Conservation (phyloP, 2,329 filamentous ascomycete species). For the Aspergillus unguis region DNA sequence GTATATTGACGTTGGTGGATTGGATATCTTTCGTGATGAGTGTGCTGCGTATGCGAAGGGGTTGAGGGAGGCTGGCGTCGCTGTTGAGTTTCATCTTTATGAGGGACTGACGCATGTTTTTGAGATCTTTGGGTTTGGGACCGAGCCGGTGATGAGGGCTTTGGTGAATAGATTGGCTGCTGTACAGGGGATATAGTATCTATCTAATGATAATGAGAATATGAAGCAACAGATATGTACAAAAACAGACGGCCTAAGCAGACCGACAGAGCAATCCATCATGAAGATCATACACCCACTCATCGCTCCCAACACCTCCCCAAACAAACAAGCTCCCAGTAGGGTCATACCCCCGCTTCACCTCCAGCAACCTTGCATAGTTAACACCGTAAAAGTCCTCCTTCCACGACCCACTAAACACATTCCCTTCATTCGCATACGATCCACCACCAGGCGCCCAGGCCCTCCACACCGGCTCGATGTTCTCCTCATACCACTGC, state of each 20-base stretch:
- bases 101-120: slow-evolving; percentile 3
- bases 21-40: slow-evolving; percentile 10
- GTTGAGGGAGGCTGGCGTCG: neutral
- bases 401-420: slow-evolving; percentile 17
- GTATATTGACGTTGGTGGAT: slow-evolving; percentile 10
- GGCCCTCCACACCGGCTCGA: slow-evolving; percentile 22
- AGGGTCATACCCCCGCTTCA: slow-evolving; percentile 31
- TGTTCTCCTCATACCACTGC: slow-evolving; percentile 14
- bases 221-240: too few relatives aligned
- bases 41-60: neutral
- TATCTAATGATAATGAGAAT: neutral
- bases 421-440: slow-evolving; percentile 26
- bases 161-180: neutral
- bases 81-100: slow-evolving; percentile 10
- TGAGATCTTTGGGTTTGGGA: neutral
- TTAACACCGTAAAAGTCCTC: slow-evolving; percentile 26
- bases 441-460: slow-evolving; percentile 26
- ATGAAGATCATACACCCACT: slow-evolving; percentile 20
- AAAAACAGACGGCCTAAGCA: too few relatives aligned
- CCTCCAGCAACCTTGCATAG: slow-evolving; percentile 23
- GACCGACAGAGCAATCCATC: slow-evolving; percentile 16
- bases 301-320: slow-evolving; percentile 22
- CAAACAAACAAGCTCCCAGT: slow-evolving; percentile 15
- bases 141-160: neutral
- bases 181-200: neutral